Evolutionary conservation across 257 asterid species (phyloP).

Genomic region (Orobanche coerulescens): DNA sequence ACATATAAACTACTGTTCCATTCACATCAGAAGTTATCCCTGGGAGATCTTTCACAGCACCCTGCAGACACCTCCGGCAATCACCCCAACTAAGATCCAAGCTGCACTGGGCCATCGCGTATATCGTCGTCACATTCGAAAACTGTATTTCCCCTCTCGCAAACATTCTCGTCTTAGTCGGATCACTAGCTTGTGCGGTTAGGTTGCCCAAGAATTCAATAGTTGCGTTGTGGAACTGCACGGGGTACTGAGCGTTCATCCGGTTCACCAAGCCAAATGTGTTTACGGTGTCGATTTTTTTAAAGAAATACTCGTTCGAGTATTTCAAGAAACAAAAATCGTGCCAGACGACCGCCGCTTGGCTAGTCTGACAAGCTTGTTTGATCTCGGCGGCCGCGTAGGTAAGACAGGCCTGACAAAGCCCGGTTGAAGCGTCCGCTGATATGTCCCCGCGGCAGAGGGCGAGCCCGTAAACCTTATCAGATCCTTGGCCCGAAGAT

Average conservation of each 20-base stretch:
- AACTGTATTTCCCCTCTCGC: background rate
- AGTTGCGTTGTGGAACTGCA: background rate
- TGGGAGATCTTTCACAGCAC: background rate
- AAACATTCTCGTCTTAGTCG: background rate
- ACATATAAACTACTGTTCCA: background rate
- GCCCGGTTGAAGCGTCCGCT: background rate
- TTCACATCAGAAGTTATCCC: too few relatives aligned
- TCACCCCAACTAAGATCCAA: background rate
- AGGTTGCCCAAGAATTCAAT: background rate
- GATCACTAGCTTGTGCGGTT: background rate
- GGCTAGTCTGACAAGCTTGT: background rate
- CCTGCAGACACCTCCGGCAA: background rate
- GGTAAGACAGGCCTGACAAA: too few relatives aligned
- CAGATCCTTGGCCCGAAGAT: background rate
- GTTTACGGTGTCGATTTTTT: too few relatives aligned
- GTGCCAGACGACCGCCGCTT: background rate
- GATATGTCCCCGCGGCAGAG: background rate
- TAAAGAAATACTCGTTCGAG: background rate
- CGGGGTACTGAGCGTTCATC: background rate
- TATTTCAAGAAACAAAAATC: background rate
- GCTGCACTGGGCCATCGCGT: background rate
- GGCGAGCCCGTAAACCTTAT: background rate
- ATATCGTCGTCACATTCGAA: background rate
- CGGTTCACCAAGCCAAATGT: too few relatives aligned
- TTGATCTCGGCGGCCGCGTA: background rate